phyloP scores from a whole-genome alignment of 352 stramenopile genomes.

The Pythium aphanidermatum region DNA sequence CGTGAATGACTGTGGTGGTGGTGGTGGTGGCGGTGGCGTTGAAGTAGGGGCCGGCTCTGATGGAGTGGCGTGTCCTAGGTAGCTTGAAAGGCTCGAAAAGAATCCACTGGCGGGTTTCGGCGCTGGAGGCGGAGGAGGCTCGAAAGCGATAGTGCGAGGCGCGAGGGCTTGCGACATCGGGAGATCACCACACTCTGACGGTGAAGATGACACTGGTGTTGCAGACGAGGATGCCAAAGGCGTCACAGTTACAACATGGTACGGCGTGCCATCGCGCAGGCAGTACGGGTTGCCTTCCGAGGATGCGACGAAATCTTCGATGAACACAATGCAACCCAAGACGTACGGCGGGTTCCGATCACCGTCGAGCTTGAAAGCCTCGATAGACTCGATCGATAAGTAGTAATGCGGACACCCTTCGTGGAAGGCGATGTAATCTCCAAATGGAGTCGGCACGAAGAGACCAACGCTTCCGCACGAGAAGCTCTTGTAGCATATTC shows the following conservation, averaged over 20 bases:
- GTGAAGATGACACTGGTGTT: constrained; percentile 6
- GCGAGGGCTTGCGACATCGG: constrained; percentile 61
- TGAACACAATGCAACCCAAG: constrained; percentile 76
- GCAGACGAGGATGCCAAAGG: constrained; percentile 42
- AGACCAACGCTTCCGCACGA: constrained; percentile 58
- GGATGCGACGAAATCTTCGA: constrained; percentile 69
- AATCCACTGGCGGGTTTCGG: constrained; percentile 9
- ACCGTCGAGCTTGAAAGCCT: constrained; percentile 59
- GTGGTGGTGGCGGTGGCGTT: constrained; percentile 9
- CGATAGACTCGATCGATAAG: constrained; percentile 71
- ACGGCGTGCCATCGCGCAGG: constrained; percentile 59
- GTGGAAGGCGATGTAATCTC: constrained; percentile 84
- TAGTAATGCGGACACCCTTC: constrained; percentile 80
- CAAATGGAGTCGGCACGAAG: constrained; percentile 75
- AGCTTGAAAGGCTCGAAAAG: constrained; percentile 20
- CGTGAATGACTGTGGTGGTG: constrained; percentile 1
- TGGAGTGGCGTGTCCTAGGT: constrained; percentile 9
- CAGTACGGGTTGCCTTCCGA: constrained; percentile 63
- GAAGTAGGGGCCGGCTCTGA: not conserved
- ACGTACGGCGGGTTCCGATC: constrained; percentile 69
- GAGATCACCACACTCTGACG: constrained; percentile 41
- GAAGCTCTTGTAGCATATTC: constrained; percentile 84
- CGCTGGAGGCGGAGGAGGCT: constrained; percentile 22
- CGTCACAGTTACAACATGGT: constrained; percentile 69
- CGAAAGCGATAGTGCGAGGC: constrained; percentile 19